Conservation (phyloP, 2,329 filamentous ascomycete species). For the Neonectria neomacrospora region DNA sequence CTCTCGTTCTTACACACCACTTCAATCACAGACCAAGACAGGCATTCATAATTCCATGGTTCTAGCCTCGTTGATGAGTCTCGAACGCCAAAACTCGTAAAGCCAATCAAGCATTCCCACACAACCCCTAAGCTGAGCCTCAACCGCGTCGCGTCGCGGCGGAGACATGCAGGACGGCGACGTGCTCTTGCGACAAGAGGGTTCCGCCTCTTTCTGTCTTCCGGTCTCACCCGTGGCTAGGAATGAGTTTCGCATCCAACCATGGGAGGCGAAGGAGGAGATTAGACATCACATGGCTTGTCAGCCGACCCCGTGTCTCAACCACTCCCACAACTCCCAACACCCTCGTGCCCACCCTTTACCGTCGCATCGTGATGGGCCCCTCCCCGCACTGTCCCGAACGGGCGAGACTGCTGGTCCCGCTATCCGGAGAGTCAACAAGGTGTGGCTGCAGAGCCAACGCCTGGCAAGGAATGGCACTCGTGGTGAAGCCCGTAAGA, state of each 20-base stretch:
- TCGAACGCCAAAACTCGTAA: constrained; percentile 29
- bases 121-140: constrained; percentile 38
- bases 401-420: constrained; percentile 30
- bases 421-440: constrained; percentile 7
- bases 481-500: constrained; percentile 29
- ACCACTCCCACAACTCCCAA: constrained; percentile 28
- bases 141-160: constrained; percentile 33
- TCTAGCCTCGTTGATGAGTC: background rate
- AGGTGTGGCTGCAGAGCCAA: constrained; percentile 33
- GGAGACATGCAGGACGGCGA: constrained; percentile 27
- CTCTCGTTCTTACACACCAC: constrained; percentile 37
- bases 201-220: background rate
- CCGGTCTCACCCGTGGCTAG: constrained; percentile 19
- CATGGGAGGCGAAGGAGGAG: constrained; percentile 15
- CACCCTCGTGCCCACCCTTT: constrained; percentile 30
- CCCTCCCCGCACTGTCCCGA: constrained; percentile 31
- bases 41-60: constrained; percentile 33
- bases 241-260: constrained; percentile 28
- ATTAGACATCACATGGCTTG: constrained; percentile 43
- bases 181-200: constrained; percentile 12
- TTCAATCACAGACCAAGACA: constrained; percentile 12
- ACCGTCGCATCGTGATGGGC: constrained; percentile 24
- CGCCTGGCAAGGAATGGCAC: constrained; percentile 10
- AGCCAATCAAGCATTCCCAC: constrained; percentile 27
- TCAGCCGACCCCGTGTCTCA: constrained; percentile 43